Conservation (phyloP, 2,329 filamentous ascomycete species). For the Fusarium xylarioides region DNA sequence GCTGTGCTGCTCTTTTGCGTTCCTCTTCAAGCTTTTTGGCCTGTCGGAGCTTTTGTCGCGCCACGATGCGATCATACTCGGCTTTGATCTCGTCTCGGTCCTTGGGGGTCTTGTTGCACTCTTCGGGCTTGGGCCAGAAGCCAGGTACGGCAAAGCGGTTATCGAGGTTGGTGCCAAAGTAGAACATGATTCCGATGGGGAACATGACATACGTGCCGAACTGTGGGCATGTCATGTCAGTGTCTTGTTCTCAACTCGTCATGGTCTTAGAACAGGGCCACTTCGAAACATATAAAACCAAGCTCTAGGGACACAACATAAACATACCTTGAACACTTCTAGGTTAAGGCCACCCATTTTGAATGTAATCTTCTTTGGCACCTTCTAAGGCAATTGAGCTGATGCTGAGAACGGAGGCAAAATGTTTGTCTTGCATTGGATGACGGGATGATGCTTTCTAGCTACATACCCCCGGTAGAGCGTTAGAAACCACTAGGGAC, state of each 20-base stretch:
- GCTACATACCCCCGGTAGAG: constrained; percentile 37
- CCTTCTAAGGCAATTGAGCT: constrained; percentile 2
- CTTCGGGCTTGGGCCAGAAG: constrained; percentile 89
- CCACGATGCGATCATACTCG: constrained; percentile 79
- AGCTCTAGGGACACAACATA: background rate
- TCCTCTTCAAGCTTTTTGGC: constrained; percentile 54
- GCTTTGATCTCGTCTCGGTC: constrained; percentile 83
- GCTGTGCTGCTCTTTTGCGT: constrained; percentile 40
- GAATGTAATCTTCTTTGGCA: constrained; percentile 5
- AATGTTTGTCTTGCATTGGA: constrained; percentile 21
- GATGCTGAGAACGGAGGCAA: constrained; percentile 25
- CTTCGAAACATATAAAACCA: background rate
- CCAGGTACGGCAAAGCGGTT: constrained; percentile 85
- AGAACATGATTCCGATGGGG: constrained; percentile 99
- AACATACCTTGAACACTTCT: constrained; percentile 88
- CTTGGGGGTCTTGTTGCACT: constrained; percentile 79
- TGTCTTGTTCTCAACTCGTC: background rate
- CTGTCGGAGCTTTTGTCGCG: constrained; percentile 77
- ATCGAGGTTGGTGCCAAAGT: constrained; percentile 98
- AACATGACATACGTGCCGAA: constrained; percentile 99
- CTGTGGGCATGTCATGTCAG: constrained; percentile 55
- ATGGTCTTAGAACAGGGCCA: background rate
- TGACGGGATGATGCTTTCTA: constrained; percentile 33
- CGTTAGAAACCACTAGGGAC: constrained; percentile 6
- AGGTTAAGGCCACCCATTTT: constrained; percentile 84